Conservation (phyloP, 768 basidiomycete species). For the Boletus patriciae region DNA sequence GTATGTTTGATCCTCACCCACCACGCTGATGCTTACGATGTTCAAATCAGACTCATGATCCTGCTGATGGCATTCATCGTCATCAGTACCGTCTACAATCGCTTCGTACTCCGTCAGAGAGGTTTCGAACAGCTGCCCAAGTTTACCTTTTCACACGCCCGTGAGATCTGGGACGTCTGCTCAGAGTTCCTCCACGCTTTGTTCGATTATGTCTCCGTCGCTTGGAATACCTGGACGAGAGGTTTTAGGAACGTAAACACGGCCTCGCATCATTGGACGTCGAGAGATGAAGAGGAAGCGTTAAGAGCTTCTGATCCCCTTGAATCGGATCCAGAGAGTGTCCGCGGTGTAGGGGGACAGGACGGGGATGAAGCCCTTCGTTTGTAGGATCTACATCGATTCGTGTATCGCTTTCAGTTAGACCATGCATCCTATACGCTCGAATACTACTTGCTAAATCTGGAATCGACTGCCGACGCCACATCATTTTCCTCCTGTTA, state of each 20-base stretch:
- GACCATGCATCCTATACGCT: not conserved
- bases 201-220: constrained; percentile 10
- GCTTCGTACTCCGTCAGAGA: constrained; percentile 66
- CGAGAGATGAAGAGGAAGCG: constrained; percentile 34
- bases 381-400: constrained; percentile 16
- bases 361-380: not conserved
- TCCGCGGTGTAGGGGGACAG: not conserved
- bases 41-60: constrained; percentile 46
- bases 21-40: not conserved
- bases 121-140: constrained; percentile 76
- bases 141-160: constrained; percentile 39
- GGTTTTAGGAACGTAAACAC: constrained; percentile 17
- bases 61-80: constrained; percentile 64
- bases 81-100: constrained; percentile 74
- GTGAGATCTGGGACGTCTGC: constrained; percentile 24
- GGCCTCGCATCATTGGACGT: constrained; percentile 33
- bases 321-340: constrained; percentile 11
- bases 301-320: constrained; percentile 25
- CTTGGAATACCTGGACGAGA: constrained; percentile 19
- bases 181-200: constrained; percentile 18
- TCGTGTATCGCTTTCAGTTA: not conserved
- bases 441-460: constrained; percentile 28
- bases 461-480: constrained; percentile 10
- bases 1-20: constrained; percentile 42
- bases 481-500: constrained; percentile 11